Evolutionary conservation across 1,139 yeast genomes (phyloP), one percentile per base, ranked within the genome.

Genomic region (Pichia sp.): DNA sequence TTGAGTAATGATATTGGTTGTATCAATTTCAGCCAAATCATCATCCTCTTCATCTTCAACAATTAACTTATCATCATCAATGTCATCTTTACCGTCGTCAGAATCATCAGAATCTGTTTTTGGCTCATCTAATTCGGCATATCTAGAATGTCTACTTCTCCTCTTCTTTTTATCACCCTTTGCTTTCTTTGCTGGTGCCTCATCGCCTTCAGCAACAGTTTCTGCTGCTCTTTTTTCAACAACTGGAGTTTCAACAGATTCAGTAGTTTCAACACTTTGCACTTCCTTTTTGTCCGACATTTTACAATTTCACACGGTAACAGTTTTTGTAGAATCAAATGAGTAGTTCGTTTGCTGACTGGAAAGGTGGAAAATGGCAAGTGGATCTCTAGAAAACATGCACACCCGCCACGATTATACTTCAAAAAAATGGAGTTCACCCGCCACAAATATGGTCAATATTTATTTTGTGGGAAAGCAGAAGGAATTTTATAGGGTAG

Each of bases 1-100:
- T 26, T 81, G 72, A 25, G 85, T 74, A 54, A 89, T 86, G 63
- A 89, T 89, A 66, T 90, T 90, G 43, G 90, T 71, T 39, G 84
- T 74, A 62, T 89, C 96, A 58, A 90, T 87, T 65, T 86, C 96
- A 18, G 78, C 78, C 59, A 88, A 72, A 58, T 85, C 94, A 59
- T 87, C 95, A 40, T 86, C 95, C 37, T 82, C 94, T 24, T 79
- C 84, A n/a, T 74, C 77, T 39, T 73, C 82, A 15, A 72, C 77
- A 32, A 72, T 76, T 61, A 60, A 56, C 58, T 69, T 77, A 37
- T 74, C 83, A 45, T 79, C 84, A 42, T 77, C 82, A n/a, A 74
- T 73, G 3, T 76, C 84, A 24, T 48, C 43, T 71, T 49, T 77
- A 4, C 74, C 82, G 13, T 70, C 77, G 11, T 68, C 75, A 1